A percentile compares a stretch with the other conserved stretches of the same genome.
Conservation (phyloP, 441 rosid species). For the Viola pubescens region DNA sequence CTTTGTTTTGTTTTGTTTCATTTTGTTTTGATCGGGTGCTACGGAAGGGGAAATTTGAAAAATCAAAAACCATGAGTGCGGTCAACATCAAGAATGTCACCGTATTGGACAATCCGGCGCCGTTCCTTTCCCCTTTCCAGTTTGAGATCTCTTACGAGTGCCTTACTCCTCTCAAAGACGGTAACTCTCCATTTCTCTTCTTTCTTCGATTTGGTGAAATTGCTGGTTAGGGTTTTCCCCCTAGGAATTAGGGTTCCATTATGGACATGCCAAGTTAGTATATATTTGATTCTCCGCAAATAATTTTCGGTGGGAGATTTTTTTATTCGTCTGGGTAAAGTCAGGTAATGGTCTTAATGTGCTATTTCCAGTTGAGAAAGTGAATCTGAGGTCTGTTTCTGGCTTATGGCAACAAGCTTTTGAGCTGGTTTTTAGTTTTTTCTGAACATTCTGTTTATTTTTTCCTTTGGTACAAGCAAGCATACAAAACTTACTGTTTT, state of each 20-base stretch:
- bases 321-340: neutral
- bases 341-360: neutral
- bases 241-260: neutral
- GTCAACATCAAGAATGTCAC: conserved; percentile 83
- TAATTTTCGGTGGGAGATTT: neutral
- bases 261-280: neutral
- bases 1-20: neutral
- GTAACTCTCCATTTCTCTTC: conserved; percentile 23
- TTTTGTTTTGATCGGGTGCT: neutral
- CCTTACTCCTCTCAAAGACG: conserved; percentile 87
- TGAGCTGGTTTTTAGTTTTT: no score
- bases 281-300: neutral
- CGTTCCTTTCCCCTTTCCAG: conserved; percentile 78
- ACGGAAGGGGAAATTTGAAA: neutral
- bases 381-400: neutral
- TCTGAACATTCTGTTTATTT: no score
- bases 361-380: neutral
- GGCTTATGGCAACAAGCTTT: no score
- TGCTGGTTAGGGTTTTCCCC: neutral
- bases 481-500: no score
- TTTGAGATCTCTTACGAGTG: conserved; percentile 98
- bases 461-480: no score
- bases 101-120: conserved; percentile 87
- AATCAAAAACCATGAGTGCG: conserved; percentile 55
- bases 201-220: neutral